phyloP scores from a whole-genome alignment of 148 eudicot species.

The Tetragonia tetragonoides region DNA sequence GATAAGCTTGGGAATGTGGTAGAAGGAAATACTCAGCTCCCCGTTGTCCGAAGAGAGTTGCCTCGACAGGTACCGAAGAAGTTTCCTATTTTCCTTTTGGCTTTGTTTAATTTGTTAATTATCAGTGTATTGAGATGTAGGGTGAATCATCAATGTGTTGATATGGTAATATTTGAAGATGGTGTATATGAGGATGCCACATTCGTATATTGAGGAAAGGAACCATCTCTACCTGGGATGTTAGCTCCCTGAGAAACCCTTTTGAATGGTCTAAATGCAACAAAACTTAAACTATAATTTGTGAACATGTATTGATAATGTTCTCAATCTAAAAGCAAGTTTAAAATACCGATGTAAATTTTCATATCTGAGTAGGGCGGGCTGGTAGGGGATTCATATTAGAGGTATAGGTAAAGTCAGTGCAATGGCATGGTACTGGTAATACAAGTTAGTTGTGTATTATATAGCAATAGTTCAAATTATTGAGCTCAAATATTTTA shows the following conservation, averaged over 20 bases:
- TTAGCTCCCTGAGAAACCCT: not conserved
- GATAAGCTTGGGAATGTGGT: conserved; percentile 95
- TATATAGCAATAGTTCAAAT: not conserved
- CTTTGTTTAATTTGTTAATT: not conserved
- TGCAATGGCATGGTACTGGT: not conserved
- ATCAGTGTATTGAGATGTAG: not conserved
- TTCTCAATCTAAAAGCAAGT: not conserved
- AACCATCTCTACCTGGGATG: not conserved
- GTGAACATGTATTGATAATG: not conserved
- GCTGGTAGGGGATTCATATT: not conserved
- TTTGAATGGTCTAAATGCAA: not conserved
- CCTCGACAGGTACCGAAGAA: conserved; percentile 60
- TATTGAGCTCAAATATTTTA: not conserved
- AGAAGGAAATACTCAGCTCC: conserved; percentile 77
- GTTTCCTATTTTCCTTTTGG: not conserved
- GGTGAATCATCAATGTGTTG: not conserved
- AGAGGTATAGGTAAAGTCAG: not conserved
- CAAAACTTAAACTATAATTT: not conserved
- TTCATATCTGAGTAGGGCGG: too few relatives aligned
- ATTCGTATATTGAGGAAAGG: not conserved
- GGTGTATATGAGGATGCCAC: not conserved
- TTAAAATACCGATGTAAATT: not conserved
- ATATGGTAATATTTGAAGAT: not conserved
- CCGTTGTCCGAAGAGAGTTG: conserved; percentile 67
- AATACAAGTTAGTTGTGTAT: not conserved